phyloP scores from a whole-genome alignment of 2,329 filamentous ascomycete species.

The Phyllosticta capitalensis region DNA sequence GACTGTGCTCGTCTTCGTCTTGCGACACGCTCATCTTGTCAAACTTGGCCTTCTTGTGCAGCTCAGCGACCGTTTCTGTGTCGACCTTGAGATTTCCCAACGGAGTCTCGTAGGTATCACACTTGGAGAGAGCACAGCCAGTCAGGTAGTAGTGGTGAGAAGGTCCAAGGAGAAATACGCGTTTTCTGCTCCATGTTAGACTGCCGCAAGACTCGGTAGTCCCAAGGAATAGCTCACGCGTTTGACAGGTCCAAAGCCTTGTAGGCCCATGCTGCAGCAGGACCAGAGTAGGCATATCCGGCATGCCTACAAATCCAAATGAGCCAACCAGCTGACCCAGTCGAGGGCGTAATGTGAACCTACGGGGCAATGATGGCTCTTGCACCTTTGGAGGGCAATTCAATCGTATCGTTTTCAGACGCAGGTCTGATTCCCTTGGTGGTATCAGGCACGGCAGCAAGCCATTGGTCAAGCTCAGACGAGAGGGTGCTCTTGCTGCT shows the following conservation, averaged over 20 bases:
- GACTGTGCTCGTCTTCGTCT: constrained; percentile 80
- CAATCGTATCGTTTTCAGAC: constrained; percentile 25
- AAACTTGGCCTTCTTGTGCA: constrained; percentile 49
- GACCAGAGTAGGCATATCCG: constrained; percentile 85
- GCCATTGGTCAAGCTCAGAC: constrained; percentile 61
- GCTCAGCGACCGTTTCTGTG: constrained; percentile 40
- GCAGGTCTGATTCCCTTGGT: constrained; percentile 50
- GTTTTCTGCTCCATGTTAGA: constrained; percentile 49
- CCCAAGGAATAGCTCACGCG: constrained; percentile 40
- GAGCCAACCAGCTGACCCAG: constrained; percentile 2
- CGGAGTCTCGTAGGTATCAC: constrained; percentile 62
- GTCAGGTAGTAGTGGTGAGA: constrained; percentile 79
- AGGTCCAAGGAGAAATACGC: constrained; percentile 84
- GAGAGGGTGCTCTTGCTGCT: constrained; percentile 50
- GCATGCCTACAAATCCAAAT: constrained; percentile 58
- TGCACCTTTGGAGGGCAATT: constrained; percentile 62
- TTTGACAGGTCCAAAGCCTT: constrained; percentile 73
- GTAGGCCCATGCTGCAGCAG: constrained; percentile 91
- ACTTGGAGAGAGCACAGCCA: constrained; percentile 66
- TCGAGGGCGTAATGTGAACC: constrained; percentile 27
- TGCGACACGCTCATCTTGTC: constrained; percentile 53
- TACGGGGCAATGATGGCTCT: constrained; percentile 90
- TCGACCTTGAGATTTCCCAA: constrained; percentile 64
- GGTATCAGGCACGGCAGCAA: constrained; percentile 59
- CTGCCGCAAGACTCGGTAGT: background rate